A percentile compares a stretch with the other conserved stretches of the same genome.
phyloP scores from a whole-genome alignment of 148 eudicot species.

The Spergularia bocconei region DNA sequence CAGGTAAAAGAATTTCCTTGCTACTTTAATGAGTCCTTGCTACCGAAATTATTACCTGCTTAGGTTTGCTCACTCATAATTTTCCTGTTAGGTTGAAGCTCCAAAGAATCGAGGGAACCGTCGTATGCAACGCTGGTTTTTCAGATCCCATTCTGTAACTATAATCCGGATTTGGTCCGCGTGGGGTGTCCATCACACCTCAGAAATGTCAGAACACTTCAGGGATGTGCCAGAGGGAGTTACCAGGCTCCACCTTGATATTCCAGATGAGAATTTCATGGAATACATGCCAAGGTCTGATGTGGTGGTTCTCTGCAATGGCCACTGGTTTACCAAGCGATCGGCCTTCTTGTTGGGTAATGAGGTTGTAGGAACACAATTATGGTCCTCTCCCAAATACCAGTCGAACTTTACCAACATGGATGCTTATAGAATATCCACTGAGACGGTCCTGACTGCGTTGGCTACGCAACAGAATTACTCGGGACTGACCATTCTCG shows the following conservation, averaged over 20 bases:
- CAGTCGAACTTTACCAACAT: slow-evolving; percentile 46
- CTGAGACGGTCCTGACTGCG: slow-evolving; percentile 61
- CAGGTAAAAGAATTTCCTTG: slow-evolving; percentile 44
- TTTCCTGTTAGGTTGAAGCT: slow-evolving; percentile 54
- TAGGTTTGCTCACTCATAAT: neutral
- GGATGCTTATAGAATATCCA: slow-evolving; percentile 70
- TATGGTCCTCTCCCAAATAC: slow-evolving; percentile 60
- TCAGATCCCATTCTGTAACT: slow-evolving; percentile 69
- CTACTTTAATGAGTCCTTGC: neutral
- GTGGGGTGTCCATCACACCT: slow-evolving; percentile 71
- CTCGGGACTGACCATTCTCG: slow-evolving; percentile 66
- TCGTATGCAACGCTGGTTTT: slow-evolving; percentile 77
- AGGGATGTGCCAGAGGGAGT: slow-evolving; percentile 55
- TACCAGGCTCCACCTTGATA: slow-evolving; percentile 68
- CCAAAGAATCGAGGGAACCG: slow-evolving; percentile 71
- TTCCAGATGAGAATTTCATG: slow-evolving; percentile 70
- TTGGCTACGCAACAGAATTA: slow-evolving; percentile 57
- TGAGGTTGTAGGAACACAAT: slow-evolving; percentile 78
- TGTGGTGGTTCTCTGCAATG: slow-evolving; percentile 71
- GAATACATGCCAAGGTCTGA: slow-evolving; percentile 46
- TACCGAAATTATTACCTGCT: neutral
- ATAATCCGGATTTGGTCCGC: slow-evolving; percentile 89
- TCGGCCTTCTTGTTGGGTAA: slow-evolving; percentile 63
- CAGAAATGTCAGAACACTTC: slow-evolving; percentile 56
- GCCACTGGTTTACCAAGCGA: slow-evolving; percentile 91